Evolutionary conservation across 2,329 filamentous ascomycete species (phyloP).

Genomic region (Onygenales sp.): DNA sequence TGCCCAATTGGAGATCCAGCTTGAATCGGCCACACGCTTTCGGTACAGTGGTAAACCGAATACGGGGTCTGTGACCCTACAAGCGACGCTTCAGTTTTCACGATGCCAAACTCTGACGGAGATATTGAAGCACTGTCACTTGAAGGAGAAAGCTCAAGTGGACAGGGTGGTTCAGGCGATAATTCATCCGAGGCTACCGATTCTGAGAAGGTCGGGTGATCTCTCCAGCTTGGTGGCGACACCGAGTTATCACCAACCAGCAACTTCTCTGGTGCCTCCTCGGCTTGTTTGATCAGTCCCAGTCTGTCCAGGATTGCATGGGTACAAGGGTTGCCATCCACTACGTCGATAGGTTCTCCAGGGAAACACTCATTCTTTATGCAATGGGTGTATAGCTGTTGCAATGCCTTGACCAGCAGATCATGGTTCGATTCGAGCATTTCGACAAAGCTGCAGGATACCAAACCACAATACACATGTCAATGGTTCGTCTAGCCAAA

Average conservation of each 20-base stretch:
- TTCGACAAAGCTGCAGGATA: conserved; percentile 29
- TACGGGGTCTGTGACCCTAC: not conserved
- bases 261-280: conserved; percentile 27
- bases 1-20: not conserved
- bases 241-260: conserved; percentile 23
- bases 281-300: conserved; percentile 34
- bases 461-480: conserved; percentile 3
- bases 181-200: conserved; percentile 29
- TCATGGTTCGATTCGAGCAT: conserved; percentile 37
- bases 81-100: conserved; percentile 2
- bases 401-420: conserved; percentile 32
- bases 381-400: conserved; percentile 33
- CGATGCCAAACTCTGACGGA: conserved; percentile 4
- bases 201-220: conserved; percentile 26
- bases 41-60: not conserved
- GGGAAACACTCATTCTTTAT: conserved; percentile 34
- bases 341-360: conserved; percentile 30
- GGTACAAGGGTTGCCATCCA: conserved; percentile 32
- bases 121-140: conserved; percentile 10
- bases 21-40: not conserved
- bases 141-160: conserved; percentile 21
- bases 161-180: conserved; percentile 27
- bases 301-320: conserved; percentile 34
- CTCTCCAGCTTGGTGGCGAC: conserved; percentile 26
- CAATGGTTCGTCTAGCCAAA: not conserved